Evolutionary conservation across 73 alveolate species (phyloP).

Genomic region (Uronychia binucleata): DNA sequence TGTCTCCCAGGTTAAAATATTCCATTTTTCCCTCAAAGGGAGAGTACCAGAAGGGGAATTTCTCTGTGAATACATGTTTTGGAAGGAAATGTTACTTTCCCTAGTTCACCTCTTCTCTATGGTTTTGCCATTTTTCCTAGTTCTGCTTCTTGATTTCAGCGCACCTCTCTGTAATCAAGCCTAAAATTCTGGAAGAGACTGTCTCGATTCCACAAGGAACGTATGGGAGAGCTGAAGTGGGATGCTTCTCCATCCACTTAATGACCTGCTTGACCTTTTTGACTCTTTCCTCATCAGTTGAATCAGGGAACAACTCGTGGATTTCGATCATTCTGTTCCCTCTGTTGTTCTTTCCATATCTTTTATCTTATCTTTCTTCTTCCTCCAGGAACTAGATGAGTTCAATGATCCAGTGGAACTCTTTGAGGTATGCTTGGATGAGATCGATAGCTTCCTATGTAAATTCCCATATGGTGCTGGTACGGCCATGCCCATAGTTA

Average conservation of each 20-base stretch:
- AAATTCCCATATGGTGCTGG: conserved; percentile 41
- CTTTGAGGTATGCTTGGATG: conserved; percentile 18
- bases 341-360: conserved; percentile 2
- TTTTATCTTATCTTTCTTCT: conserved; percentile 5
- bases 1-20: conserved; percentile 48
- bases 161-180: background rate
- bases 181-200: conserved; percentile 10
- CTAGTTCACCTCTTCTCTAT: background rate
- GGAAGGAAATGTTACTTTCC: conserved; percentile 12
- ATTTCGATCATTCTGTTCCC: conserved; percentile 20
- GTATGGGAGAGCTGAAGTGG: conserved; percentile 15
- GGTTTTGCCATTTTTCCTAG: background rate
- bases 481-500: conserved; percentile 12
- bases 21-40: conserved; percentile 11
- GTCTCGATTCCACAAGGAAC: conserved; percentile 43
- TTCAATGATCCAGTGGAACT: conserved; percentile 38
- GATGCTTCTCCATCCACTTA: conserved; percentile 22
- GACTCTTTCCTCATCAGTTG: conserved; percentile 10
- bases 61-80: conserved; percentile 12
- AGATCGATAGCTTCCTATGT: conserved; percentile 39
- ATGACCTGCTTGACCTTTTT: conserved; percentile 19
- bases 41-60: conserved; percentile 47
- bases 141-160: background rate
- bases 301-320: conserved; percentile 9
- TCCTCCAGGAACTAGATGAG: background rate